These are phyloP conservation scores for Beta vulgaris DNA, from an alignment of 148 eudicot genomes.

Conservation along the genomic window DNA sequence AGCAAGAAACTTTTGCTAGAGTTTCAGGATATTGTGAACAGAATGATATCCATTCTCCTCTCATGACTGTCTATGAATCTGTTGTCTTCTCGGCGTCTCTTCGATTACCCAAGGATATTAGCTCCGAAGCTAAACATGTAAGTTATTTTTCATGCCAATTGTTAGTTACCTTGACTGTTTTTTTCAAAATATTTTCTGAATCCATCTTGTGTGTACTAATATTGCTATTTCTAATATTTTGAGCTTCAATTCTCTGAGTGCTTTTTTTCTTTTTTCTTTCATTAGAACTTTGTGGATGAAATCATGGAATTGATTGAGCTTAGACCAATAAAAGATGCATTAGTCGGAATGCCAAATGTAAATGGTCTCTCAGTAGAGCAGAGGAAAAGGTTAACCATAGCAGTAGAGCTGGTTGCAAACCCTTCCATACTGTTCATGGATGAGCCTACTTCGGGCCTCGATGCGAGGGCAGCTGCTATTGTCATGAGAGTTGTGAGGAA, in stretches of 20 bases:
- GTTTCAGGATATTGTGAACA: slow-evolving; percentile 40
- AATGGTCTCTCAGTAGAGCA: slow-evolving; percentile 41
- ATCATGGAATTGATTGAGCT: slow-evolving; percentile 40
- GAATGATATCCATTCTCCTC: slow-evolving; percentile 25
- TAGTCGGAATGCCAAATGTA: slow-evolving; percentile 34
- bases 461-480: slow-evolving; percentile 45
- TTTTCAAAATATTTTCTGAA: too few species aligned
- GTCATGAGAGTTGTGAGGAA: slow-evolving; percentile 39
- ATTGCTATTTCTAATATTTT: background rate
- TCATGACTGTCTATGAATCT: slow-evolving; percentile 28
- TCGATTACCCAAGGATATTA: slow-evolving; percentile 19
- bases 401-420: slow-evolving; percentile 41
- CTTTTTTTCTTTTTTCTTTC: background rate
- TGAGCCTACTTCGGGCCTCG: slow-evolving; percentile 44
- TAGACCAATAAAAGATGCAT: slow-evolving; percentile 30
- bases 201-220: background rate
- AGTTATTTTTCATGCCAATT: background rate
- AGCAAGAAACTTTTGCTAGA: slow-evolving; percentile 34
- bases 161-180: too few species aligned
- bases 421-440: slow-evolving; percentile 46
- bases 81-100: slow-evolving; percentile 29
- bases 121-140: slow-evolving; percentile 18
- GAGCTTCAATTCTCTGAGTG: background rate
- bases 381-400: slow-evolving; percentile 39
- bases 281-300: slow-evolving; percentile 25